Evolutionary conservation across 129 eudicot species (phyloP).

Genomic region (Kitagawia praeruptora): DNA sequence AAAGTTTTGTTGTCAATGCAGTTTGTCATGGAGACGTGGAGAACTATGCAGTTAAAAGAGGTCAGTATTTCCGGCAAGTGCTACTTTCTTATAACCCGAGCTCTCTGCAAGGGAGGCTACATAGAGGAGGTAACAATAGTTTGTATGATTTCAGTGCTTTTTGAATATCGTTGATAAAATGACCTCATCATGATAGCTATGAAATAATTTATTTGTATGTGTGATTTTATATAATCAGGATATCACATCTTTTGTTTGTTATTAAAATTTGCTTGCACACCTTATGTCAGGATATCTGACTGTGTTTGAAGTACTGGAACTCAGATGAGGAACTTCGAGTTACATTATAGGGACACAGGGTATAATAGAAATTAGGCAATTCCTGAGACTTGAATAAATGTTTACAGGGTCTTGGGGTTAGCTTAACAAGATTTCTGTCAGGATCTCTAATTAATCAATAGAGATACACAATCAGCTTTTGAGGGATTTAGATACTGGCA

Average conservation of each 20-base stretch:
- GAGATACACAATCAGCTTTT: not conserved
- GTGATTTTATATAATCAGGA: not conserved
- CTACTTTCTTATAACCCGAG: slow-evolving; percentile 37
- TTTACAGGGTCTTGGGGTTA: not conserved
- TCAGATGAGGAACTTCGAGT: not conserved
- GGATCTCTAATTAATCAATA: not conserved
- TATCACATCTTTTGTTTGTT: not conserved
- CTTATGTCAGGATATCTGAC: not conserved
- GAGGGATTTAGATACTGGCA: not conserved
- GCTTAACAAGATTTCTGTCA: not conserved
- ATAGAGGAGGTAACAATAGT: slow-evolving; percentile 57
- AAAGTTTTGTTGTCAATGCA: slow-evolving; percentile 27
- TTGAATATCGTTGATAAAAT: not conserved
- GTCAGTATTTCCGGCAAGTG: slow-evolving; percentile 35
- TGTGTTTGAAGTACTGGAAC: not conserved
- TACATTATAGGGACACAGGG: not conserved
- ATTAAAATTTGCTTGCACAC: not conserved
- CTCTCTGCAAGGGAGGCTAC: slow-evolving; percentile 82
- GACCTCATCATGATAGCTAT: not conserved
- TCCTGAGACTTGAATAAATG: not conserved
- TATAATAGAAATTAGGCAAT: not conserved
- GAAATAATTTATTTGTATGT: not conserved
- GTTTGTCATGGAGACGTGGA: slow-evolving; percentile 84
- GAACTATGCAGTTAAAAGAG: slow-evolving; percentile 52
- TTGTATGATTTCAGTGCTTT: not conserved